Conservation (phyloP, 805 yeast genomes). For the Candida cerambycidarum region DNA sequence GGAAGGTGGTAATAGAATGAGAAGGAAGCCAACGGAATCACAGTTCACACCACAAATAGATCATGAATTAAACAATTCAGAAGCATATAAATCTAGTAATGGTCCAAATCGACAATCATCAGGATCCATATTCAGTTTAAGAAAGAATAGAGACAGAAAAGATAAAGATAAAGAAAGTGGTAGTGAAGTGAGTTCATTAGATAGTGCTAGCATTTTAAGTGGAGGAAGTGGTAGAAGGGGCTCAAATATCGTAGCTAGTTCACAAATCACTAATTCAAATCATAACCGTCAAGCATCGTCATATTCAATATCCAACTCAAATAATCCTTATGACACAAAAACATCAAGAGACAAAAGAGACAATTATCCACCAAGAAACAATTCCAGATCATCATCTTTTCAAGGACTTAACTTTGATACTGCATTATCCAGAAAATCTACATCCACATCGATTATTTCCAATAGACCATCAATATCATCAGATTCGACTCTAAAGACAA, state of each 20-base stretch:
- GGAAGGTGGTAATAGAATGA: too few species aligned
- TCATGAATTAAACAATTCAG: constrained; percentile 30
- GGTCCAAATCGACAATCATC: constrained; percentile 28
- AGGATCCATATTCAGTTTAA: constrained; percentile 36
- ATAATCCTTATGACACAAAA: constrained; percentile 31
- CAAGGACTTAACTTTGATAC: constrained; percentile 12
- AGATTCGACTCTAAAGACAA: constrained; percentile 18
- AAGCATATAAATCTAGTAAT: constrained; percentile 20
- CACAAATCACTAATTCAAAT: constrained; percentile 30
- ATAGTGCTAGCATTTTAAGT: constrained; percentile 30
- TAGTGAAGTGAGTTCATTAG: constrained; percentile 33
- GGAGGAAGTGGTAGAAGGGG: constrained; percentile 18
- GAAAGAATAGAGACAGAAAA: constrained; percentile 25
- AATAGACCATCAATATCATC: constrained; percentile 24
- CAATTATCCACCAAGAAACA: constrained; percentile 7
- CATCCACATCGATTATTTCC: constrained; percentile 25
- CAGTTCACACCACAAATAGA: constrained; percentile 19
- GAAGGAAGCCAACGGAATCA: constrained; percentile 23
- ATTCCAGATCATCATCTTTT: constrained; percentile 5
- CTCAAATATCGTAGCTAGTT: constrained; percentile 28
- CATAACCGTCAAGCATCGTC: constrained; percentile 43
- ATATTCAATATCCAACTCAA: constrained; percentile 32
- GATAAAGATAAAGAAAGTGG: constrained; percentile 17
- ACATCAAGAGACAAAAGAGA: constrained; percentile 13
- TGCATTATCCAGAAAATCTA: constrained; percentile 23